These are phyloP conservation scores for Microthyrium microscopicum DNA, from an alignment of 2,329 filamentous ascomycete genomes.

Conservation along the genomic window DNA sequence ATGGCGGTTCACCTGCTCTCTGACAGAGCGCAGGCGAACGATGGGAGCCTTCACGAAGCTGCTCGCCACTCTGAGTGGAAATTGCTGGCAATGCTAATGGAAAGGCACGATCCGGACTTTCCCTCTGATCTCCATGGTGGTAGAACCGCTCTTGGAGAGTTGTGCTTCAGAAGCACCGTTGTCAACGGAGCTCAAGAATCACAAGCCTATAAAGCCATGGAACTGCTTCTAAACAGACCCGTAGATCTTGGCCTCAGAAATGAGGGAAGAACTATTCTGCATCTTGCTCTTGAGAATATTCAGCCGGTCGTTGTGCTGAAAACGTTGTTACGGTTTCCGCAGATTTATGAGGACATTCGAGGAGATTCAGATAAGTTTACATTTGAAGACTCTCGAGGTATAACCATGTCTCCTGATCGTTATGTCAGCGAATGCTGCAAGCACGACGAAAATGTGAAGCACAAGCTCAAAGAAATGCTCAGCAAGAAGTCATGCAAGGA, in stretches of 20 bases:
- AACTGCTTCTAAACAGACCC: neutral
- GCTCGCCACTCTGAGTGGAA: neutral
- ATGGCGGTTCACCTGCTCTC: conserved; percentile 1
- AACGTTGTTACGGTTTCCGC: conserved; percentile 4
- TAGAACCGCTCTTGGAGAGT: conserved; percentile 4
- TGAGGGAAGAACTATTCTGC: conserved; percentile 5
- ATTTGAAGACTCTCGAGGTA: conserved; percentile 1
- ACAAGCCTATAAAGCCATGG: conserved; percentile 3
- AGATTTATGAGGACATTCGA: conserved; percentile 3
- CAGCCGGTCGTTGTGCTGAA: neutral
- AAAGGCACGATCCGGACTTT: conserved; percentile 2
- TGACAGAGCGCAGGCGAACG: conserved; percentile 2
- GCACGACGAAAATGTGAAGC: too few species aligned
- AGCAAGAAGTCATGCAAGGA: too few species aligned
- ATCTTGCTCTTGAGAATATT: conserved; percentile 6
- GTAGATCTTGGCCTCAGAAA: neutral
- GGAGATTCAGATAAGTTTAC: conserved; percentile 5
- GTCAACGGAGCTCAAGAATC: neutral
- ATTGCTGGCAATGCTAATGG: neutral
- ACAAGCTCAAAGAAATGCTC: too few species aligned
- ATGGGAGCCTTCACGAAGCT: conserved; percentile 4
- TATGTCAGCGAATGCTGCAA: too few species aligned
- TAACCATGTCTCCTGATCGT: conserved; percentile 1
- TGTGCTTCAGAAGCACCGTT: conserved; percentile 1
- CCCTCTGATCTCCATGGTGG: conserved; percentile 3